Base-by-base conservation (phyloP, 1,284 basidiomycete genomes). In the Apiotrichum gamsii region DNA sequence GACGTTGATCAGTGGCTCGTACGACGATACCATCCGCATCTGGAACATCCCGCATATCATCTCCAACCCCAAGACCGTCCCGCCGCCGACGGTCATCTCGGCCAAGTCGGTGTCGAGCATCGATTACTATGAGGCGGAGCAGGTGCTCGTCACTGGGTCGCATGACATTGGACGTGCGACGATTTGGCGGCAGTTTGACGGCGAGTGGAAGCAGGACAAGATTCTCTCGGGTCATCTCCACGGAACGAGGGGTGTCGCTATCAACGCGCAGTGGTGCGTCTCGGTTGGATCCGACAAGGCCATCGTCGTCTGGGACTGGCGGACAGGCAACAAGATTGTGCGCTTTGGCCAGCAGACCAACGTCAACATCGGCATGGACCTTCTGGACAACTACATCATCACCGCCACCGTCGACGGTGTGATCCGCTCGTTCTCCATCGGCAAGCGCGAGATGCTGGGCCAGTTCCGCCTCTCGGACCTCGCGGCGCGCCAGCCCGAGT, bases 341-440 rank as follows among this genome's bases (percentile, higher is more conserved):
- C 77, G 87, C 8, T 93, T 91, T 60, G 90, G 90, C 1, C 90
- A 94, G 67, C 90, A 93, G 73, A 91, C 87, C 24, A 93, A 90
- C 14, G 82, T 91, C 54, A 89, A 87, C 60, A 85, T 91, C 38
- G 90, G 90, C 9, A 87, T 93, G 25, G 87, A 89, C 67, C 80
- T 94, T 31, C 80, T 93, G 32, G 75, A 72, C 10, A 71, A 77
- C 41, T 78, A 85, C 36, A 82, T 94, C 21, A 83, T 91, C 10
- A 81, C 89, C 45, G 85, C 93, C 18, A 93, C 90, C 0, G 88
- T 94, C 55, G 90, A 94, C 70, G 90, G 88, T 8, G 83, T 91
- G 39, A 88, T 93, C 19, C 76, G 90, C 32, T 86, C 88, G 13
- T 94, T 93, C 72, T 89, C 85, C 3, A 93, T 93, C 60, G 80